Evolutionary conservation across 371 early-diverging fungal genomes (phyloP).

Genomic region (Mucor piriformis): DNA sequence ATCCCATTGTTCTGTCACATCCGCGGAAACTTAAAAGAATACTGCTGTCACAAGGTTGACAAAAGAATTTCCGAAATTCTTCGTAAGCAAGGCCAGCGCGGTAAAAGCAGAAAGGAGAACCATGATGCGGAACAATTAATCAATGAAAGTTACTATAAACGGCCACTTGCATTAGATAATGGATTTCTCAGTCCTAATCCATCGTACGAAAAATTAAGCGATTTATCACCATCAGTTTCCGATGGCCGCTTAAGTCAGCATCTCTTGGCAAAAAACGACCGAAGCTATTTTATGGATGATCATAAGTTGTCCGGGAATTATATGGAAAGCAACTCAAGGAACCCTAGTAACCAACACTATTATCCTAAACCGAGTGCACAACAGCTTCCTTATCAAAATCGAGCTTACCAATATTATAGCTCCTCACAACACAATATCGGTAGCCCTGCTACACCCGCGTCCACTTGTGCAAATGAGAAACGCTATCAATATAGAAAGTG

Average conservation of each 20-base stretch:
- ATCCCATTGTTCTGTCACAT: slow-evolving; percentile 82
- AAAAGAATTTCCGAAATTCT: slow-evolving; percentile 56
- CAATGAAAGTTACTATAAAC: neutral
- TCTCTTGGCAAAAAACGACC: neutral
- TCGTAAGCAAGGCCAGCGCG: slow-evolving; percentile 9
- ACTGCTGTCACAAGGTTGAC: slow-evolving; percentile 89
- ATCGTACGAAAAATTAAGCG: no score
- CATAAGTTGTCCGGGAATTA: neutral
- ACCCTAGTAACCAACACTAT: neutral
- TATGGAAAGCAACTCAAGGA: neutral
- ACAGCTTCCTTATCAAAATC: slow-evolving; percentile 6
- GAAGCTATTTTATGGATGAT: neutral
- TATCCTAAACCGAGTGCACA: neutral
- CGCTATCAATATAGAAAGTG: slow-evolving; percentile 7
- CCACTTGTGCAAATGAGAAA: slow-evolving; percentile 8
- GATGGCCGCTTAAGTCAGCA: neutral
- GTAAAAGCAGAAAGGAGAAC: neutral
- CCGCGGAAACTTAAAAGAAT: slow-evolving; percentile 90
- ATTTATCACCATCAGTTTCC: neutral
- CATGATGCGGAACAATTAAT: neutral
- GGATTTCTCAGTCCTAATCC: neutral
- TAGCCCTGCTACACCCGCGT: neutral
- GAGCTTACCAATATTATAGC: neutral
- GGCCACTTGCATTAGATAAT: neutral
- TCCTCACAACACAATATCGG: neutral